These are phyloP conservation scores for Rhizopogon roseolus DNA, from an alignment of 768 basidiomycete genomes.

Conservation along the genomic window DNA sequence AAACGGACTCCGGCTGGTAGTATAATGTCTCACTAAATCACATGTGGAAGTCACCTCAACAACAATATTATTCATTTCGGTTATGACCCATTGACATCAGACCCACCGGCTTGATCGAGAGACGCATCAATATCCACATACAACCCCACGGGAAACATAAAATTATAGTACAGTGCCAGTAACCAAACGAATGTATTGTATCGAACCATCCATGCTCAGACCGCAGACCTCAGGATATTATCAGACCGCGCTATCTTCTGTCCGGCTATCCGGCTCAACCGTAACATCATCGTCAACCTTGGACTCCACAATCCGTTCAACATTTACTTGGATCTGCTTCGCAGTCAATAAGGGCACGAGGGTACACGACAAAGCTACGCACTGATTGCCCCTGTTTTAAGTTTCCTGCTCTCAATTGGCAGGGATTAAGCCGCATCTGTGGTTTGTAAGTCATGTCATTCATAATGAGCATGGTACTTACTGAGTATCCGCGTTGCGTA, in stretches of 20 bases:
- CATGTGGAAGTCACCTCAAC: too few species aligned
- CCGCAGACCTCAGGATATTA: too few species aligned
- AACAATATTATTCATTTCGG: too few species aligned
- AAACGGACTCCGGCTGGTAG: conserved; percentile 25
- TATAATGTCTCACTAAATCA: too few species aligned
- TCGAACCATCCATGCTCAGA: too few species aligned
- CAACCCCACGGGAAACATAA: too few species aligned
- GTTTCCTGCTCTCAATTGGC: not conserved
- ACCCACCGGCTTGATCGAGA: too few species aligned
- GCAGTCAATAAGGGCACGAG: not conserved
- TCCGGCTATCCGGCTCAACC: not conserved
- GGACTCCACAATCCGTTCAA: conserved; percentile 12
- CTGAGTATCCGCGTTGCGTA: not conserved
- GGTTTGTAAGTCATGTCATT: not conserved
- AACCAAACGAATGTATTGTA: too few species aligned
- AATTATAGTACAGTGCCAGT: too few species aligned
- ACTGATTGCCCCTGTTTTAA: conserved; percentile 6
- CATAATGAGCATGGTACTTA: not conserved
- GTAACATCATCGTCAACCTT: conserved; percentile 7
- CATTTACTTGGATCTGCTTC: conserved; percentile 13
- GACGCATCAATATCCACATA: too few species aligned
- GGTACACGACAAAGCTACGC: not conserved
- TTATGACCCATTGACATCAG: too few species aligned
- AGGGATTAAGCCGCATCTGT: conserved; percentile 5
- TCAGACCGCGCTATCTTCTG: not conserved